A percentile compares a stretch with the other conserved stretches of the same genome.
These are phyloP conservation scores for Luvunga scandens DNA, from an alignment of 345 rosid species.

Conservation along the genomic window DNA sequence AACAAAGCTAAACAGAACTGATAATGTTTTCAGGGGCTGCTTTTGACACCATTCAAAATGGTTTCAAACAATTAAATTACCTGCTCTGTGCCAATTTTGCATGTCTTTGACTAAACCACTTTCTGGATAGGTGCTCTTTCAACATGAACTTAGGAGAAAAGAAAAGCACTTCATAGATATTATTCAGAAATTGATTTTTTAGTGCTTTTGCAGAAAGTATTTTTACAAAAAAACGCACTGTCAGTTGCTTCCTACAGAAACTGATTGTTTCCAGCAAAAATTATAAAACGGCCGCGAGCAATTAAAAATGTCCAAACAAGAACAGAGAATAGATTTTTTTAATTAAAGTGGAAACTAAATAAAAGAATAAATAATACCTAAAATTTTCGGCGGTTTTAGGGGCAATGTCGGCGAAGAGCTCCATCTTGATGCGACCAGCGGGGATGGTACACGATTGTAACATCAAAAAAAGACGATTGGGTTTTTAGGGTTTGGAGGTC, in stretches of 20 bases:
- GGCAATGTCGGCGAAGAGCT: conserved; percentile 88
- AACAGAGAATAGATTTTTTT: too few relatives aligned
- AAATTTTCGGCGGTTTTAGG: conserved; percentile 96
- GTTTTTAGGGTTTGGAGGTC: conserved; percentile 91
- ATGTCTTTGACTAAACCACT: not conserved
- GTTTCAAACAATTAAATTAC: too few relatives aligned
- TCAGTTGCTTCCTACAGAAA: not conserved
- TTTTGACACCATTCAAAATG: not conserved
- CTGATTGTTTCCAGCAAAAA: too few relatives aligned
- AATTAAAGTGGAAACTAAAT: not conserved
- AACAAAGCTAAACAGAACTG: too few relatives aligned
- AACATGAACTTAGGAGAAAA: not conserved
- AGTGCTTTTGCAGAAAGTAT: not conserved
- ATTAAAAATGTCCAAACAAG: not conserved
- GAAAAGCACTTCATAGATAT: not conserved
- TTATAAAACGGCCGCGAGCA: too few relatives aligned
- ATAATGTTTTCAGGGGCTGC: not conserved
- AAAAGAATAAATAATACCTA: conserved; percentile 40
- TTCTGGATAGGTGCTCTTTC: not conserved
- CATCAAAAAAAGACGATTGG: conserved; percentile 95
- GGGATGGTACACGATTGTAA: conserved; percentile 88
- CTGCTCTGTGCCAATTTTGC: too few relatives aligned
- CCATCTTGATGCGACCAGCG: conserved; percentile 97
- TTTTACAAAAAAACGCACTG: not conserved
- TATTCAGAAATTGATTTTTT: not conserved